Conservation (phyloP, 805 yeast species). For the Kuraishia piskuri region DNA sequence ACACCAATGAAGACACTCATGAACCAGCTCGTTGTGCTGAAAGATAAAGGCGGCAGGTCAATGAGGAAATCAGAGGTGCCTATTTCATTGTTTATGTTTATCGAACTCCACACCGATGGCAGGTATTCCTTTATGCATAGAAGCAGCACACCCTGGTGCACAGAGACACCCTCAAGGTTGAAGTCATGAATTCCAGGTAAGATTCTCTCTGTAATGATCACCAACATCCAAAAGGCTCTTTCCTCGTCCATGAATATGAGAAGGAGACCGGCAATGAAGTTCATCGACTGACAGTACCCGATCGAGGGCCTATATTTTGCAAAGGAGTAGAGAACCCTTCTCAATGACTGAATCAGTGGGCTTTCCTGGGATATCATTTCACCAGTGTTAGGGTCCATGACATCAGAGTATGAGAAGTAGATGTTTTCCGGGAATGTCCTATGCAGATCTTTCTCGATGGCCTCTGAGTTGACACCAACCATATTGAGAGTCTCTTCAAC, state of each 20-base stretch:
- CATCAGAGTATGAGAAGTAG: constrained; percentile 48
- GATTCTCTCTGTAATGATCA: constrained; percentile 75
- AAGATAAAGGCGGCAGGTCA: constrained; percentile 80
- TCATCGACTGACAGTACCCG: constrained; percentile 94
- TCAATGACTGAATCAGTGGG: constrained; percentile 55
- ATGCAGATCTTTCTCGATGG: constrained; percentile 87
- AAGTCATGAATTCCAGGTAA: constrained; percentile 89
- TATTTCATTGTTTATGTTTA: constrained; percentile 23
- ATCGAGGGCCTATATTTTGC: constrained; percentile 80
- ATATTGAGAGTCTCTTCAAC: constrained; percentile 46
- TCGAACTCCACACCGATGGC: constrained; percentile 67
- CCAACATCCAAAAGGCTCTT: constrained; percentile 91
- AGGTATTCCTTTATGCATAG: constrained; percentile 75
- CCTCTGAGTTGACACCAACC: constrained; percentile 74
- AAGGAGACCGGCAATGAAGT: constrained; percentile 83
- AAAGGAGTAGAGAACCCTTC: constrained; percentile 79
- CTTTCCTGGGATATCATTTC: constrained; percentile 36
- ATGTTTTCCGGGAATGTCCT: constrained; percentile 93
- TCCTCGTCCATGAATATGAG: constrained; percentile 86
- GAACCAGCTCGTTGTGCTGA: constrained; percentile 96
- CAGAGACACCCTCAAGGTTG: constrained; percentile 85
- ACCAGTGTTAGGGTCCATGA: constrained; percentile 4
- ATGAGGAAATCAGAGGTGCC: constrained; percentile 47
- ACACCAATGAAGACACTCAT: constrained; percentile 94
- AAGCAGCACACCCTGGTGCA: constrained; percentile 92